Evolutionary conservation across 495 filamentous ascomycete genomes (phyloP), one percentile per base, ranked within the genome.

Genomic region (Xylaria intraflava): DNA sequence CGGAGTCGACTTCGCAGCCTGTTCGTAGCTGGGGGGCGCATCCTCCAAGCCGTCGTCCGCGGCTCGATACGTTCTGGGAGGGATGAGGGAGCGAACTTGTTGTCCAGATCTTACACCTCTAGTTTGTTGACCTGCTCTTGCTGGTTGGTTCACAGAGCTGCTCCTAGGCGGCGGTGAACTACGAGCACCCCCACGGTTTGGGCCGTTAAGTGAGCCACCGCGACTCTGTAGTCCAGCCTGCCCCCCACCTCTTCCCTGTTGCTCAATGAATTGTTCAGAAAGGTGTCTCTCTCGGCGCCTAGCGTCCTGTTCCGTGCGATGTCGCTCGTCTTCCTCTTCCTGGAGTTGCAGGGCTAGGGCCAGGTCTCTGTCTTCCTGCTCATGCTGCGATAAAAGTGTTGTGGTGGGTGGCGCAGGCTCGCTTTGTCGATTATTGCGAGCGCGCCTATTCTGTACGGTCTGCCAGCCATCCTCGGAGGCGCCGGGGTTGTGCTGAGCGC

Each of bases 11-110:
- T 75, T 80, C 0, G 86, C 78, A 7, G 87, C 85, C 72, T 91
- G 86, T 69, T 93, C 89, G 64, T 95, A 95, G 12, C 80, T 83
- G 6, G 89, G 89, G 10, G 88, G 89, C 3, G 86, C 83, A 0
- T 78, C 82, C 43, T 84, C 80, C 3, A 80, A 74, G 6, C 71
- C 77, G n/a, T 75, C 71, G 17, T 78, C 71, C 16, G 68, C 46
- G 12, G 67, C 64, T 27, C 69, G 58, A 50, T 66, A 69, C 20
- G 69, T 61, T 40, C 56, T 39, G 43, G 64, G 69, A 49, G 73
- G 74, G 1, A 78, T 66, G 16, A 78, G 60, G 7, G 73, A 70
- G 17, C 74, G 69, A 17, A 78, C 73, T 12, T 65, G 66, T 49
- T 76, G 74, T 26, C 56, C 55, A 17, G 56, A 53, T 20, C 56